Evolutionary conservation across 768 basidiomycete genomes (phyloP).

Genomic region (Tylopilus felleus): DNA sequence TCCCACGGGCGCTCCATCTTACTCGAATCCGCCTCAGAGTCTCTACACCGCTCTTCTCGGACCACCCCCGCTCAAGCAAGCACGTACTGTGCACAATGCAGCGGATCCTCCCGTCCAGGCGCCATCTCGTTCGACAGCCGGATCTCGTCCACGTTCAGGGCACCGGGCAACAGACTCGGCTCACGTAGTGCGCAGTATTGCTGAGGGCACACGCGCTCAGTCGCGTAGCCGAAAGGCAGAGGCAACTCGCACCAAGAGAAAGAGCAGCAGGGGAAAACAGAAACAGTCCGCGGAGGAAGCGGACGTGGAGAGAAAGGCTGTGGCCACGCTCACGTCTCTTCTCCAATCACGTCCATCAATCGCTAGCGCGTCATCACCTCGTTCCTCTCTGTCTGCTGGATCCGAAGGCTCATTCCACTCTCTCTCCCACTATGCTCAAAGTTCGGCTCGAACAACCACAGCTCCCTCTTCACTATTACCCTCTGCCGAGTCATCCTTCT

Average conservation of each 20-base stretch:
- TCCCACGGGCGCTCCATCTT: constrained; percentile 35
- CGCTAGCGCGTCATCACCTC: constrained; percentile 61
- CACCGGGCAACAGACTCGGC: constrained; percentile 13
- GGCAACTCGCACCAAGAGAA: constrained; percentile 33
- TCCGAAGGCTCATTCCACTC: constrained; percentile 67
- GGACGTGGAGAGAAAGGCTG: constrained; percentile 79
- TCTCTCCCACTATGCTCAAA: constrained; percentile 63
- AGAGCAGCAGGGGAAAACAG: constrained; percentile 49
- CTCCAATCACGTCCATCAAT: constrained; percentile 63
- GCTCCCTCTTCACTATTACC: constrained; percentile 38
- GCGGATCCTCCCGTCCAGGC: constrained; percentile 61
- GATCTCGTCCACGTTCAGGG: constrained; percentile 28
- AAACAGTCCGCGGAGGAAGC: constrained; percentile 36
- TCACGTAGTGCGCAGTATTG: constrained; percentile 39
- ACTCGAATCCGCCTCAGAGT: constrained; percentile 48
- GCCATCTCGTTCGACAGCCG: constrained; percentile 36
- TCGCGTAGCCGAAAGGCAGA: constrained; percentile 42
- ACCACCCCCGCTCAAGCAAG: constrained; percentile 71
- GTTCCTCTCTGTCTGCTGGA: constrained; percentile 65
- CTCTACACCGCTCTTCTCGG: constrained; percentile 75
- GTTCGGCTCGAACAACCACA: constrained; percentile 54
- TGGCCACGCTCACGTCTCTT: constrained; percentile 73
- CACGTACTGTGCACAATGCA: constrained; percentile 75
- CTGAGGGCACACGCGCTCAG: constrained; percentile 46
- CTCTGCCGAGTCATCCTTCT: constrained; percentile 40